Conservation (phyloP, 2,329 filamentous ascomycete genomes). For the Pseudopithomyces chartarum region DNA sequence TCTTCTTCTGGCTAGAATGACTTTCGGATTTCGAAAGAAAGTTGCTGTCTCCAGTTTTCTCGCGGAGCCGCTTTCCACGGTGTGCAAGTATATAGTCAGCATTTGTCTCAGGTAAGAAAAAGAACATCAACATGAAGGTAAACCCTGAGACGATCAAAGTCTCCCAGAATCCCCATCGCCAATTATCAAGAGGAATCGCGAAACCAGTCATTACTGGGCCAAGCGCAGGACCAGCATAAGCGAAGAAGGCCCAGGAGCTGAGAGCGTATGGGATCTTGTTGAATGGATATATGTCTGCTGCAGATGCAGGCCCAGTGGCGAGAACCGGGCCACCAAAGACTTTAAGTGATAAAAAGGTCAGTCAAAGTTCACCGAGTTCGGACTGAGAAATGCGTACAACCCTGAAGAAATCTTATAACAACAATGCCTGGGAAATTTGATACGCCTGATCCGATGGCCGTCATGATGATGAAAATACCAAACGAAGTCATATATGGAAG, state of each 20-base stretch:
- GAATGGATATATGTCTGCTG: conserved; percentile 33
- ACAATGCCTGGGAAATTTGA: conserved; percentile 65
- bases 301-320: conserved; percentile 28
- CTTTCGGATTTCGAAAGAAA: conserved; percentile 6
- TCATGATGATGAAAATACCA: conserved; percentile 67
- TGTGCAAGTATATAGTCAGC: conserved; percentile 27
- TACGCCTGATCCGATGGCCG: conserved; percentile 64
- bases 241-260: conserved; percentile 40
- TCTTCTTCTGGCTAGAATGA: conserved; percentile 55
- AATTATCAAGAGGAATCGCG: conserved; percentile 20
- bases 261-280: conserved; percentile 44
- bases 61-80: conserved; percentile 27
- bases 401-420: conserved; percentile 47
- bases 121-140: conserved; percentile 25
- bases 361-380: too few species aligned
- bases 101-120: conserved; percentile 31
- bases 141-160: conserved; percentile 29
- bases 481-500: conserved; percentile 68
- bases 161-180: conserved; percentile 33
- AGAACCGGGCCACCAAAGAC: conserved; percentile 29
- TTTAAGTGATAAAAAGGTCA: too few species aligned
- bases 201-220: conserved; percentile 31
- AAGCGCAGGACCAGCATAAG: conserved; percentile 32
- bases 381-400: conserved; percentile 3
- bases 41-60: conserved; percentile 50